These are phyloP conservation scores for Jaltomata sinuosa DNA, from an alignment of 257 asterid genomes.

Conservation along the genomic window DNA sequence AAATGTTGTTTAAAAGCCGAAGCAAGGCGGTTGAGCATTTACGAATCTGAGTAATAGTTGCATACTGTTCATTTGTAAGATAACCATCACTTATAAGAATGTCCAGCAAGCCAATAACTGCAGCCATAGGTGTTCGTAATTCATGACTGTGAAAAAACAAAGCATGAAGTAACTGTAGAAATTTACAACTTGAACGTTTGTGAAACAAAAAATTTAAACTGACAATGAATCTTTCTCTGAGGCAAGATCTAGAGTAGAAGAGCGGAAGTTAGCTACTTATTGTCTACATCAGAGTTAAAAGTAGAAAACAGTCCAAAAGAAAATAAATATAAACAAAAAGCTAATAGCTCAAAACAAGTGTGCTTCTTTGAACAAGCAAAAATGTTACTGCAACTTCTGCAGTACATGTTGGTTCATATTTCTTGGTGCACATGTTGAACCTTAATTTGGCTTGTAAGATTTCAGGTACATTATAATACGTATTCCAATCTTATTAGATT, in stretches of 20 bases:
- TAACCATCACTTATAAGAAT: constrained; percentile 74
- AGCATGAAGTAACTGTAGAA: neutral
- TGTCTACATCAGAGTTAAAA: neutral
- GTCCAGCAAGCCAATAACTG: constrained; percentile 90
- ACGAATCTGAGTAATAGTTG: constrained; percentile 80
- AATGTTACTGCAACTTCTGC: neutral
- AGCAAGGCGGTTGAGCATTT: constrained; percentile 87
- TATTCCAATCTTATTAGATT: neutral
- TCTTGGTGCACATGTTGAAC: neutral
- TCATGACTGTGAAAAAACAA: constrained; percentile 55
- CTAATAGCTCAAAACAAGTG: neutral
- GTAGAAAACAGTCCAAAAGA: neutral
- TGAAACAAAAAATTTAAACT: neutral
- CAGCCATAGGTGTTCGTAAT: constrained; percentile 97
- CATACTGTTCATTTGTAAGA: constrained; percentile 68
- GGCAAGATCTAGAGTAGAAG: neutral
- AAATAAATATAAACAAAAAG: neutral
- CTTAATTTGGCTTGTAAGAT: neutral
- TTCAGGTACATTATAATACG: neutral
- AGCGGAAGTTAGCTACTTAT: neutral
- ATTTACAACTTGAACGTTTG: neutral
- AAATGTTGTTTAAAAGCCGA: constrained; percentile 79
- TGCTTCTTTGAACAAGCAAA: neutral
- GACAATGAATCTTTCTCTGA: neutral
- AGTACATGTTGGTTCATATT: neutral